These are phyloP conservation scores for Candida odintsovae DNA, from an alignment of 805 yeast genomes.

Conservation along the genomic window DNA sequence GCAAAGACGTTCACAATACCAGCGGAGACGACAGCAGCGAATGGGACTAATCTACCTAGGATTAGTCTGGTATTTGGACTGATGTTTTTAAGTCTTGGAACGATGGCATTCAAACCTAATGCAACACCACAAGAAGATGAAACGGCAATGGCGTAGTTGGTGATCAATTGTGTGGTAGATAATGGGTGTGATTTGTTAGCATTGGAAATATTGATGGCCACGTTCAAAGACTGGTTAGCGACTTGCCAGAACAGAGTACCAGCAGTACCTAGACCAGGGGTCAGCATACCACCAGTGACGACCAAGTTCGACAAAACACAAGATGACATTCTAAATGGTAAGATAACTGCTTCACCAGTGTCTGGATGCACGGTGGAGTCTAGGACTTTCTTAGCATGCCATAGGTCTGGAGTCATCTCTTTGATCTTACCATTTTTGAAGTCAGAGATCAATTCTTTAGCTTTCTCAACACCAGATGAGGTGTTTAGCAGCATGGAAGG, in stretches of 20 bases:
- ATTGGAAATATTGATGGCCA: constrained; percentile 93
- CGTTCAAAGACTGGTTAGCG: constrained; percentile 94
- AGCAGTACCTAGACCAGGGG: constrained; percentile 82
- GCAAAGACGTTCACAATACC: constrained; percentile 94
- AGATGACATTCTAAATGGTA: constrained; percentile 97
- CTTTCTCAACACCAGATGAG: constrained; percentile 49
- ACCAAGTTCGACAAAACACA: constrained; percentile 90
- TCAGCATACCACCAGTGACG: constrained; percentile 96
- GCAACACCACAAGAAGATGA: constrained; percentile 95
- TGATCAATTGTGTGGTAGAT: constrained; percentile 66
- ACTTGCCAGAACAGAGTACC: constrained; percentile 98
- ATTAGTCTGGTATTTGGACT: constrained; percentile 64
- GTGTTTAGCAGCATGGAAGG: constrained; percentile 85
- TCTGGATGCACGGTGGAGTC: constrained; percentile 97
- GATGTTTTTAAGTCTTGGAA: constrained; percentile 76
- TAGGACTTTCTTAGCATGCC: constrained; percentile 82
- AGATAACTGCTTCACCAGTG: constrained; percentile 84
- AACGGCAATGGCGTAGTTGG: constrained; percentile 84
- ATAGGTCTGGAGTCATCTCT: constrained; percentile 70
- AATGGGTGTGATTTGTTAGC: constrained; percentile 94
- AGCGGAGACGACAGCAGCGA: constrained; percentile 97
- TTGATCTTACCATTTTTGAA: constrained; percentile 64
- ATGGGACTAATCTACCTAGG: constrained; percentile 86
- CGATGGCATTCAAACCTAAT: constrained; percentile 81
- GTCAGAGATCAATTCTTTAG: constrained; percentile 62